Base-by-base conservation (phyloP, 2,329 filamentous ascomycete species). In the Ophioceras dolichostomum region DNA sequence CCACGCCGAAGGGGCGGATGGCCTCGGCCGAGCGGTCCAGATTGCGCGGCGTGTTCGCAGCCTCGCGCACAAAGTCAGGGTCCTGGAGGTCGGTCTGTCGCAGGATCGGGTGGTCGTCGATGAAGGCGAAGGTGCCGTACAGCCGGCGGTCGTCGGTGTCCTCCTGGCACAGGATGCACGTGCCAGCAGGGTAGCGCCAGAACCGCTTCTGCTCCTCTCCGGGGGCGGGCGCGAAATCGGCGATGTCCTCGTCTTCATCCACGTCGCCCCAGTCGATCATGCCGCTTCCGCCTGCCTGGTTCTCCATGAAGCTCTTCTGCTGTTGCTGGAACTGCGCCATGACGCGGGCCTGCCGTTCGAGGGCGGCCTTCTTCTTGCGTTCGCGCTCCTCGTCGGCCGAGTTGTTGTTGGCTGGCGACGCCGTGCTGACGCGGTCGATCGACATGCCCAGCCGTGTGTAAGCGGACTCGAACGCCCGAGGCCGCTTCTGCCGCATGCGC, bases 311-410 rank as follows among this genome's bases (percentile, higher is more conserved):
- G 49, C 77, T 91, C 59, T 93, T 89, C 55, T 96, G 93, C 53
- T 98, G 89, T 53, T 94, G 83, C 55, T 96, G 91, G 60, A 98
- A 95, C 53, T 95, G 87, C 2, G 88, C 91, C 88, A 98, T 95
- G 22, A 98, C 86, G 51, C 78, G 83, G 2, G 88, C 88, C 58
- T 96, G 88, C 17, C 91, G 77, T 48, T 87, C 89, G 29, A 88
- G 62, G 1, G 91, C 91, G 37, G 89, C 84, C 58, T 83, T 83
- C 67, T 95, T 98, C 65, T 89, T 94, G 42, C 76, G 66, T 56
- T 89, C 83, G 13, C 76, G 73, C 51, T 89, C 83, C 46, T 81
- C 81, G 41, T 83, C 79, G 27, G 68, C 75, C 5, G 67, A 64
- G 43, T 74, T 68, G 38, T 67, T 70, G 39, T 67, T 71, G 12